These are phyloP conservation scores for Canavalia gladiata DNA, from an alignment of 306 rosid genomes.

Conservation along the genomic window DNA sequence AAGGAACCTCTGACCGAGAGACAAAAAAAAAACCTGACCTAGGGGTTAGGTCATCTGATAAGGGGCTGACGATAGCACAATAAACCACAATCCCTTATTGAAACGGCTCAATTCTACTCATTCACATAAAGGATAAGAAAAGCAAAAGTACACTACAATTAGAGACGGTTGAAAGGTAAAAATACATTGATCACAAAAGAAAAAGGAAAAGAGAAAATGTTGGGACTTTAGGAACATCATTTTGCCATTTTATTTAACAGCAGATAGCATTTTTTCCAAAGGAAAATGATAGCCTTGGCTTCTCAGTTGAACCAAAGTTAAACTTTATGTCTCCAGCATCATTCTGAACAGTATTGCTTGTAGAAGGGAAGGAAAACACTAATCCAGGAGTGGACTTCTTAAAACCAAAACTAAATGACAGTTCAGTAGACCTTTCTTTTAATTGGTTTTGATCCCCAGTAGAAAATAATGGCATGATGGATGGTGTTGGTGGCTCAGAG, in stretches of 20 bases:
- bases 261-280: constrained; percentile 65
- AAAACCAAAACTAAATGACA: constrained; percentile 68
- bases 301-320: constrained; percentile 73
- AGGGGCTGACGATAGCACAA: too few species aligned
- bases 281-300: constrained; percentile 65
- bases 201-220: background rate
- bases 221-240: background rate
- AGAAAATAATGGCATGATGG: constrained; percentile 66
- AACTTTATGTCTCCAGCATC: constrained; percentile 65
- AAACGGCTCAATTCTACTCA: background rate
- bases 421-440: constrained; percentile 54
- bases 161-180: background rate
- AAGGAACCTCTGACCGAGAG: background rate
- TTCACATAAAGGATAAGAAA: constrained; percentile 9
- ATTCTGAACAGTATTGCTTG: constrained; percentile 54
- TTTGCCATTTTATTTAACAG: constrained; percentile 48
- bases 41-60: too few species aligned
- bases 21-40: too few species aligned
- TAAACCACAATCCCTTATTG: constrained; percentile 1
- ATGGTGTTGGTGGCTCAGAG: constrained; percentile 87
- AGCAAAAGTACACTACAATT: background rate
- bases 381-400: constrained; percentile 58
- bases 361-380: constrained; percentile 80
- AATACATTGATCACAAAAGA: background rate
- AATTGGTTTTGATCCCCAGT: constrained; percentile 51